Percentiles rank a stretch among this genome's conserved stretches.
Evolutionary conservation across 2,329 filamentous ascomycete species (phyloP).

Genomic region (Diaporthe longicolla): DNA sequence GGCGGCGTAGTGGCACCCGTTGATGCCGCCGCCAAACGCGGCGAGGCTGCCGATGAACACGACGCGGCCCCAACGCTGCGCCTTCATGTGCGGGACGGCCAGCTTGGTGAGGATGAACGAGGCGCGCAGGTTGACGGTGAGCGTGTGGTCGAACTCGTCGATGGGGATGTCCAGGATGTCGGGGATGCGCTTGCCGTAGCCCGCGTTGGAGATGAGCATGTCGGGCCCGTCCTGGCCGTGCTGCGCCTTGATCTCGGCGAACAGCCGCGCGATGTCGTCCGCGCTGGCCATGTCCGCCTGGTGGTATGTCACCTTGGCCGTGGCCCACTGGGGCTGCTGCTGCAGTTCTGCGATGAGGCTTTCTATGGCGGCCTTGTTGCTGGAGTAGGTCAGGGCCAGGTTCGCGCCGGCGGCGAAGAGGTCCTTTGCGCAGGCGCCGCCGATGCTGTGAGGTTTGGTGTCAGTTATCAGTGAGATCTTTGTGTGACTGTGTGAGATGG

Average conservation of each 20-base stretch:
- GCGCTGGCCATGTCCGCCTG: constrained; percentile 70
- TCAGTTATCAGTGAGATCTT: constrained; percentile 33
- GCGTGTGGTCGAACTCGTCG: constrained; percentile 75
- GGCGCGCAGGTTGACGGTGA: constrained; percentile 73
- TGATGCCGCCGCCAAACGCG: constrained; percentile 73
- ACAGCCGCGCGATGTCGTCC: constrained; percentile 67
- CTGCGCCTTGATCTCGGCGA: constrained; percentile 64
- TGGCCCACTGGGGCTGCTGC: constrained; percentile 51
- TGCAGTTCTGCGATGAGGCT: constrained; percentile 59
- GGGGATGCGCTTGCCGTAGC: constrained; percentile 73
- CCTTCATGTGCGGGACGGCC: constrained; percentile 72
- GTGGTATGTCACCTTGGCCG: constrained; percentile 64
- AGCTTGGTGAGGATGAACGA: constrained; percentile 74
- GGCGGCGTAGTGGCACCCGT: constrained; percentile 73
- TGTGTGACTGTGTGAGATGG: no score
- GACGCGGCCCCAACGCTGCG: constrained; percentile 73
- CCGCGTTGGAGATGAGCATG: constrained; percentile 77
- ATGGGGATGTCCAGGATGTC: constrained; percentile 71
- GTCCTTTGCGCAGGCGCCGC: constrained; percentile 69
- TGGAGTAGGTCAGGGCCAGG: constrained; percentile 72
- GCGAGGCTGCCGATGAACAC: constrained; percentile 76
- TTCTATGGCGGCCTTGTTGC: constrained; percentile 62
- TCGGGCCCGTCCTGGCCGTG: constrained; percentile 69
- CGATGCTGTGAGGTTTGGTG: constrained; percentile 62
- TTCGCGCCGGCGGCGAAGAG: constrained; percentile 66